These are phyloP conservation scores for Botryotinia globosa DNA, from an alignment of 2,329 filamentous ascomycete genomes.

Conservation along the genomic window DNA sequence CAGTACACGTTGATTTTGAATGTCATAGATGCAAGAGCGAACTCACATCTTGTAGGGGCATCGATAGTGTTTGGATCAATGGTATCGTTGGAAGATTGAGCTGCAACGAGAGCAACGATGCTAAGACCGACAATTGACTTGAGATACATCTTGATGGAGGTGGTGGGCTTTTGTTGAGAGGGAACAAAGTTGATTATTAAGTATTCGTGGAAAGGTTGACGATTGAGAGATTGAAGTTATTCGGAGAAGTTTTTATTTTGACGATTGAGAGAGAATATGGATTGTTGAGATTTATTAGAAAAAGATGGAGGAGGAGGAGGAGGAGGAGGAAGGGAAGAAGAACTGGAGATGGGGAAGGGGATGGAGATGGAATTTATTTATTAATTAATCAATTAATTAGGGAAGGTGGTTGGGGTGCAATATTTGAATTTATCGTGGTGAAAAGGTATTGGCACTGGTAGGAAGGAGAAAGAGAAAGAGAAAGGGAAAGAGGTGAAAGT, in stretches of 20 bases:
- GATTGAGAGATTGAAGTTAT: background rate
- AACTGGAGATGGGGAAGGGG: background rate
- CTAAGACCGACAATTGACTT: conserved; percentile 34
- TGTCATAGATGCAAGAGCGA: background rate
- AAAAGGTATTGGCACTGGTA: background rate
- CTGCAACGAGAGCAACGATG: conserved; percentile 31
- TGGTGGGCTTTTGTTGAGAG: background rate
- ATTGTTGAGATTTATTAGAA: background rate
- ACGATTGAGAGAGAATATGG: background rate
- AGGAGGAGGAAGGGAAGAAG: background rate
- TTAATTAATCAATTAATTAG: background rate
- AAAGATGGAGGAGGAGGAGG: background rate
- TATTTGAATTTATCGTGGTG: conserved; percentile 17
- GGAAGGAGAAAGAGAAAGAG: background rate
- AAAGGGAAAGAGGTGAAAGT: background rate
- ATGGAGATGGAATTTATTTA: background rate
- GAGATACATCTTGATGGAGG: conserved; percentile 33
- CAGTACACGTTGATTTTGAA: conserved; percentile 20
- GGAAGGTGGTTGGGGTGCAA: conserved; percentile 7
- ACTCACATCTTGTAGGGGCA: conserved; percentile 30
- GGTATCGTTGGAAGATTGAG: conserved; percentile 29
- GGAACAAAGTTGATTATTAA: conserved; percentile 8
- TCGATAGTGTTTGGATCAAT: conserved; percentile 31
- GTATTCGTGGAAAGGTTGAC: background rate
- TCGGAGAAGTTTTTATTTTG: background rate